phyloP scores from a whole-genome alignment of 2,329 filamentous ascomycete genomes.

The Colletotrichum tropicicola region DNA sequence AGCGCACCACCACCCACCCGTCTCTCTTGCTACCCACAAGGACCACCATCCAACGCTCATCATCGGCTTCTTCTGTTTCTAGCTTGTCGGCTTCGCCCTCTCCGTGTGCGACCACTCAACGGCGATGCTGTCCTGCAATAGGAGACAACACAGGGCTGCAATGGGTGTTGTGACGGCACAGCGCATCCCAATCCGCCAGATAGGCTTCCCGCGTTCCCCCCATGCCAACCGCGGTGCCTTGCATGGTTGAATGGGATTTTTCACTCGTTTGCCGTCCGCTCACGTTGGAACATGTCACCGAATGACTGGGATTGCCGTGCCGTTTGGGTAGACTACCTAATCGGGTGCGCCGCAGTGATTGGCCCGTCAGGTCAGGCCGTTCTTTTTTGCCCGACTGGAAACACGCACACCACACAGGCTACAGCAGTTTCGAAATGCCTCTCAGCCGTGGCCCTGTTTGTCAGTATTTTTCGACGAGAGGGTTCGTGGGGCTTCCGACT shows the following conservation, averaged over 20 bases:
- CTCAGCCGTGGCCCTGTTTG: slow-evolving; percentile 16
- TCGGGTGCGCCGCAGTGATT: slow-evolving; percentile 11
- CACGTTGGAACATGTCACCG: slow-evolving; percentile 29
- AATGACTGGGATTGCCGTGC: slow-evolving; percentile 14
- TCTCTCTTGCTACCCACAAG: background rate
- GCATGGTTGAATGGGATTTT: slow-evolving; percentile 15
- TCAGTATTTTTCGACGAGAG: slow-evolving; percentile 9
- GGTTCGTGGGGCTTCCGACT: slow-evolving; percentile 4
- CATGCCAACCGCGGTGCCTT: slow-evolving; percentile 26
- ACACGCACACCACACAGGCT: slow-evolving; percentile 3
- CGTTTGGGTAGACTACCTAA: background rate
- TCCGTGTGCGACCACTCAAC: slow-evolving; percentile 12
- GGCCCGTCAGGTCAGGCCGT: slow-evolving; percentile 6
- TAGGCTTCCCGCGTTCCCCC: slow-evolving; percentile 26
- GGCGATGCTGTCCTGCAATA: slow-evolving; percentile 9
- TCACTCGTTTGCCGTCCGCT: slow-evolving; percentile 22
- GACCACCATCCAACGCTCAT: background rate
- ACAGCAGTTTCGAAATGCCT: slow-evolving; percentile 12
- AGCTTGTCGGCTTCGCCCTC: slow-evolving; percentile 16
- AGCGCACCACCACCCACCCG: background rate
- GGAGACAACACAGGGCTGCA: slow-evolving; percentile 1
- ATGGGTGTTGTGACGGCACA: slow-evolving; percentile 17
- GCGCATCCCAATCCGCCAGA: slow-evolving; percentile 14
- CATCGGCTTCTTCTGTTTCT: background rate
- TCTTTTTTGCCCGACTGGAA: slow-evolving; percentile 5